Evolutionary conservation across 805 yeast genomes (phyloP).

Genomic region (Kregervanrija fluxuum): DNA sequence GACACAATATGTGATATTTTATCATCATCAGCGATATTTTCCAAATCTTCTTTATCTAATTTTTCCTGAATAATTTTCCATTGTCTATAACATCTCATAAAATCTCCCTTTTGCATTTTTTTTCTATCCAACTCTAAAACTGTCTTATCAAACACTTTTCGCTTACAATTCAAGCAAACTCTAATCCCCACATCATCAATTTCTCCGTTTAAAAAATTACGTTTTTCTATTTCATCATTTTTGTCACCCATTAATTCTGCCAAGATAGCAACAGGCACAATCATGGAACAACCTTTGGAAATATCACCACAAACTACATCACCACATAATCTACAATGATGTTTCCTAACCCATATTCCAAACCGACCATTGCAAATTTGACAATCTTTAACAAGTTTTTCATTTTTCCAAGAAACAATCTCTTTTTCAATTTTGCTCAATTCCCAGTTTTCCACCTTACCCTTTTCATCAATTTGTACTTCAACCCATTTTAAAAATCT

Average conservation of each 20-base stretch:
- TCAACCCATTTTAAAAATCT: slow-evolving; percentile 52
- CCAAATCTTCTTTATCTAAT: slow-evolving; percentile 16
- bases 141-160: slow-evolving; percentile 48
- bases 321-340: slow-evolving; percentile 92
- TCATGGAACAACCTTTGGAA: slow-evolving; percentile 61
- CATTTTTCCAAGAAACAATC: slow-evolving; percentile 63
- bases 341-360: slow-evolving; percentile 52
- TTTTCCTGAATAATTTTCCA: slow-evolving; percentile 19
- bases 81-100: slow-evolving; percentile 32
- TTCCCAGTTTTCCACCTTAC: slow-evolving; percentile 4
- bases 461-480: slow-evolving; percentile 25
- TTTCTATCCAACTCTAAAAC: slow-evolving; percentile 36
- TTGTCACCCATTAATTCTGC: slow-evolving; percentile 27
- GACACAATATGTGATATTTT: slow-evolving; percentile 17
- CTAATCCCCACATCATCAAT: slow-evolving; percentile 34
- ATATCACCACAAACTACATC: slow-evolving; percentile 66
- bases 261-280: slow-evolving; percentile 46
- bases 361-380: slow-evolving; percentile 56
- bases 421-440: slow-evolving; percentile 35
- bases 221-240: neutral
- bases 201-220: slow-evolving; percentile 7
- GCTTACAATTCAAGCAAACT: slow-evolving; percentile 65
- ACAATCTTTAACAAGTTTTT: slow-evolving; percentile 42
- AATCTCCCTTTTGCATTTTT: slow-evolving; percentile 24
- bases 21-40: slow-evolving; percentile 28